Percentiles rank a stretch among this genome's conserved stretches.
Conservation (phyloP, 495 filamentous ascomycete genomes). For the Talaromyces stipitatus region DNA sequence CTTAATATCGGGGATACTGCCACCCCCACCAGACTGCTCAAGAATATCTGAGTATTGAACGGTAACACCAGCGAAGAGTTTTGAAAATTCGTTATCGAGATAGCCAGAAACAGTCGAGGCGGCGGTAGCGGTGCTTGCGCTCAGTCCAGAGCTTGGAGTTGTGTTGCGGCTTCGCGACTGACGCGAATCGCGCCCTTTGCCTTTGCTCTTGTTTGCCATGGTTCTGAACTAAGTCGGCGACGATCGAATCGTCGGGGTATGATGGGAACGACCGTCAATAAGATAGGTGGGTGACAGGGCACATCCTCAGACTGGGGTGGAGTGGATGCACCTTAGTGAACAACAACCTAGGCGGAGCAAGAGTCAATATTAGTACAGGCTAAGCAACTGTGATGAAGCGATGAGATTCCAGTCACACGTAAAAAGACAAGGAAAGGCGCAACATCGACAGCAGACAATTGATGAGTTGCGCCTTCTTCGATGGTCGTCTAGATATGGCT, state of each 20-base stretch:
- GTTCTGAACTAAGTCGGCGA: constrained; percentile 19
- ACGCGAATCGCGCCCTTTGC: constrained; percentile 62
- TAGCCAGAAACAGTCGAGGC: constrained; percentile 46
- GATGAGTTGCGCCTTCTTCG: not conserved
- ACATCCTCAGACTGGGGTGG: not conserved
- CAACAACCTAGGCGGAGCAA: not conserved
- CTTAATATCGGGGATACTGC: constrained; percentile 65
- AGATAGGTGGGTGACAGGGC: not conserved
- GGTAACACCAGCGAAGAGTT: constrained; percentile 49
- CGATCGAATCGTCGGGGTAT: not conserved
- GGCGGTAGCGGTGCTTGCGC: constrained; percentile 38
- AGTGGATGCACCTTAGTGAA: not conserved
- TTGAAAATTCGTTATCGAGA: constrained; percentile 56
- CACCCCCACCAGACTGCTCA: constrained; percentile 54
- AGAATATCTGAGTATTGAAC: constrained; percentile 66
- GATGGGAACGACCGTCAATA: not conserved
- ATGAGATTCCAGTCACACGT: too few relatives aligned
- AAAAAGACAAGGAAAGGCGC: not conserved
- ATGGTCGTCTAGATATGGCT: not conserved
- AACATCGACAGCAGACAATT: not conserved
- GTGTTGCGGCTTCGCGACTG: constrained; percentile 80
- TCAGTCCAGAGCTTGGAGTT: constrained; percentile 60
- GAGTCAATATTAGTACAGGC: not conserved
- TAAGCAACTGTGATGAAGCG: not conserved
- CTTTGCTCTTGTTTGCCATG: constrained; percentile 58